Conservation (phyloP, 257 asterid genomes). For the Scutellaria galericulata region DNA sequence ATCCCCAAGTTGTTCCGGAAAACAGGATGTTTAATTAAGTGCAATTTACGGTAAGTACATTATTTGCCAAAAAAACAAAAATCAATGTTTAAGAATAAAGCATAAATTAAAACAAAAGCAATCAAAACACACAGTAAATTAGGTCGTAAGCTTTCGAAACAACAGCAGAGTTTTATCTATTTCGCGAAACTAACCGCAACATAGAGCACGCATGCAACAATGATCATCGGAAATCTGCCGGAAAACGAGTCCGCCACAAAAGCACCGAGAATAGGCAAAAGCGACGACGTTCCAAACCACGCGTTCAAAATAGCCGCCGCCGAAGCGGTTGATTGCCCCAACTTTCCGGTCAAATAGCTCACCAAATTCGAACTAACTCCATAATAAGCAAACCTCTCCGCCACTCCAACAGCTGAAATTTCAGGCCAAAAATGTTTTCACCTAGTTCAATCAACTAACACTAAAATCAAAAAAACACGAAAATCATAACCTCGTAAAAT, state of each 20-base stretch:
- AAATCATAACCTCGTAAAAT: not conserved
- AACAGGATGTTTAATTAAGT: not conserved
- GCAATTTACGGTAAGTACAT: not conserved
- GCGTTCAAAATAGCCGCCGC: conserved; percentile 41
- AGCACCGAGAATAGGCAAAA: conserved; percentile 43
- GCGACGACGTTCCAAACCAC: conserved; percentile 38
- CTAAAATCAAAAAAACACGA: not conserved
- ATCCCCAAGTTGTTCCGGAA: not conserved
- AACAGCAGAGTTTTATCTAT: not conserved
- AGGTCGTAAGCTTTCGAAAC: not conserved
- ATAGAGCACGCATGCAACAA: conserved; percentile 34
- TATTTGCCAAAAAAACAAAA: not conserved
- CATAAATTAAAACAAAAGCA: not conserved
- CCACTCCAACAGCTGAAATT: conserved; percentile 36
- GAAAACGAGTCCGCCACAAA: conserved; percentile 39
- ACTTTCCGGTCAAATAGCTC: conserved; percentile 39
- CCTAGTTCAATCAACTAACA: not conserved
- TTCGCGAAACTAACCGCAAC: conserved; percentile 29
- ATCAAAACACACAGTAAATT: too few species aligned
- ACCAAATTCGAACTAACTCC: conserved; percentile 40
- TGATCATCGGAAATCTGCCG: conserved; percentile 39
- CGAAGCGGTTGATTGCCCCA: conserved; percentile 41
- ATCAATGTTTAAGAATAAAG: too few species aligned
- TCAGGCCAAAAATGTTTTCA: not conserved
- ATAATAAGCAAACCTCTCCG: conserved; percentile 43